Evolutionary conservation across 2,329 filamentous ascomycete species (phyloP), one percentile per base, ranked within the genome.

Genomic region (Pestalotiopsis sp.): DNA sequence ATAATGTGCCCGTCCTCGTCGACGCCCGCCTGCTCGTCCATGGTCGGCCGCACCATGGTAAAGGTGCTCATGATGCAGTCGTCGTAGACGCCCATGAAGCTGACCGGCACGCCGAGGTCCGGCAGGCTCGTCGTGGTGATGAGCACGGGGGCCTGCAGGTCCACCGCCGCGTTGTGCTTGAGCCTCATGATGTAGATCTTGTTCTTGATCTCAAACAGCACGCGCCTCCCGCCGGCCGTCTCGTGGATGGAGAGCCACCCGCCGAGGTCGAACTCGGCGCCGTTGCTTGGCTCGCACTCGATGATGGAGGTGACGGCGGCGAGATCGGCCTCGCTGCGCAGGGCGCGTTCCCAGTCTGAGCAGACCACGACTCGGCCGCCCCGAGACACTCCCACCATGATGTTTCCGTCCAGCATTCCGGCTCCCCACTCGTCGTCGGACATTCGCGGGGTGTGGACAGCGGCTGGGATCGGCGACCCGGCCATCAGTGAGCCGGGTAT

Each of bases 61-160:
- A 79, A 84, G 3, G 81, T 84, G 30, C 76, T 78, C 79, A 84
- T 82, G 64, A 84, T 79, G 48, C 80, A 81, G 72, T 84, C 82
- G 63, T 84, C 81, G 64, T 78, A 83, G 9, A 84, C 65, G 0
- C 74, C 78, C 82, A 84, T 84, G 72, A 82, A 84, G 68, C 80
- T 82, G 30, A 84, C 79, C 0, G 82, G 82, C 0, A 81, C 78
- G 0, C 78, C 66, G 73, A n/a, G 82, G 24, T 40, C 40, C 5
- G 65, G 40, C 11, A 66, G 60, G 26, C 60, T 63, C 5, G 70
- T 62, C 40, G 64, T 67, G 0, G 64, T 65, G 13, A 63, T 39
- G 38, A 63, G 22, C 4, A 63, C 60, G 10, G 60, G 60, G 13
- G 39, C 13, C 20, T 7, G 4, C 48, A 73, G 66, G 66, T 73